Conservation (phyloP, 2,329 filamentous ascomycete species). For the Chrysoporthe puriensis region DNA sequence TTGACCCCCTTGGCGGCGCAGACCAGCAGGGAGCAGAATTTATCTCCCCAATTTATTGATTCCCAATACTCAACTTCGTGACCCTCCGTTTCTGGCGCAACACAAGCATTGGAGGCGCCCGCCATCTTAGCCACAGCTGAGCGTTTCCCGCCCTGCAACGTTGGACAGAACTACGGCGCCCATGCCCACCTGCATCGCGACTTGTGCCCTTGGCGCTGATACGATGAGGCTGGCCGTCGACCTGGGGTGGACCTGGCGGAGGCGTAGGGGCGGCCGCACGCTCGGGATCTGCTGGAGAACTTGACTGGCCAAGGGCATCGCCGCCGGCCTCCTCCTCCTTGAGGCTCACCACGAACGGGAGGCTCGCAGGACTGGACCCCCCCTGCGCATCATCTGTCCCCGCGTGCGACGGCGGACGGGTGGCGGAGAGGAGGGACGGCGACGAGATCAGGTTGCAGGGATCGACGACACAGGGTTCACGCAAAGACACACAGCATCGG, state of each 20-base stretch:
- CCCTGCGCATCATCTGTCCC: not conserved
- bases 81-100: slow-evolving; percentile 3
- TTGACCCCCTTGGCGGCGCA: not conserved
- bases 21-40: not conserved
- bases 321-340: not conserved
- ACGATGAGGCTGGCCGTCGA: not conserved
- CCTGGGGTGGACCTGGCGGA: not conserved
- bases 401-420: slow-evolving; percentile 19
- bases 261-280: not conserved
- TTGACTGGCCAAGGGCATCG: not conserved
- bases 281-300: not conserved
- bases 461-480: not conserved
- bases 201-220: not conserved
- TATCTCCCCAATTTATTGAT: not conserved
- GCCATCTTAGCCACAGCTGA: not conserved
- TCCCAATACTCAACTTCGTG: not conserved
- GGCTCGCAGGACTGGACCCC: not conserved
- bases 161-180: slow-evolving; percentile 12
- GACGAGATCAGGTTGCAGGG: slow-evolving; percentile 6
- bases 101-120: not conserved
- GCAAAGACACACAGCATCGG: slow-evolving; percentile 1
- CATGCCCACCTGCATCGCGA: not conserved
- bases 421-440: slow-evolving; percentile 8
- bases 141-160: slow-evolving; percentile 17
- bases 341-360: not conserved